Base-by-base conservation (phyloP, 805 yeast genomes). In the Maudiozyma bulderi region DNA sequence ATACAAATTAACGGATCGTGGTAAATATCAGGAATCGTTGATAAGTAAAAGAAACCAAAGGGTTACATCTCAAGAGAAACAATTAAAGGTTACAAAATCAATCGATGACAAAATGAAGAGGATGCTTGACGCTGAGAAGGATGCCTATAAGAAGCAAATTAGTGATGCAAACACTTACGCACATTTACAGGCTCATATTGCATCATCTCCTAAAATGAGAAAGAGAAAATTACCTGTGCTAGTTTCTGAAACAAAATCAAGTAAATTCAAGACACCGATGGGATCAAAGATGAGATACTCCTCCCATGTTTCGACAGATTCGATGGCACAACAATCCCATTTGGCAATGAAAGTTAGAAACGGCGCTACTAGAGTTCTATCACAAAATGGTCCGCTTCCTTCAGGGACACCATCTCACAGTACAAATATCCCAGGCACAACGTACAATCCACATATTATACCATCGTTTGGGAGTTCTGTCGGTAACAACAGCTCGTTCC, bases 1-100 rank as follows among this genome's bases (percentile, higher is more conserved):
- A 7, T 61, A 62, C 33, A 54, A 55, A 34, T 51, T 68, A 20
- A 71, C 70, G 6, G 68, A 65, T 5, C 65, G 66, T 37, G 72
- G 73, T 1, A 53, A 49, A 13, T 66, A 64, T 45, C 60, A 67
- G 44, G 46, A 46, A 8, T 53, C 52, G 29, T 33, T 53, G 6
- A 43, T 49, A 33, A 50, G 51, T 14, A 57, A 50, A 29, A 55
- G 62, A 49, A 46, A 57, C 9, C 20, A 52, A 37, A 52, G 54
- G 26, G 58, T 56, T 8, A 47, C 49, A 5, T 44, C 50, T n/a
- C 47, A 47, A 30, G 48, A 52, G 31, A 45, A 49, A 40, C 37
- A 47, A 40, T 26, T 44, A 26, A 15, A 40, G 11, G 47, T 51
- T 8, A 51, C 58, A 6, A 50, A 50, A 31, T 50, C 49, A n/a